Base-by-base conservation (phyloP, 768 basidiomycete species). In the Russula ochroleuca region DNA sequence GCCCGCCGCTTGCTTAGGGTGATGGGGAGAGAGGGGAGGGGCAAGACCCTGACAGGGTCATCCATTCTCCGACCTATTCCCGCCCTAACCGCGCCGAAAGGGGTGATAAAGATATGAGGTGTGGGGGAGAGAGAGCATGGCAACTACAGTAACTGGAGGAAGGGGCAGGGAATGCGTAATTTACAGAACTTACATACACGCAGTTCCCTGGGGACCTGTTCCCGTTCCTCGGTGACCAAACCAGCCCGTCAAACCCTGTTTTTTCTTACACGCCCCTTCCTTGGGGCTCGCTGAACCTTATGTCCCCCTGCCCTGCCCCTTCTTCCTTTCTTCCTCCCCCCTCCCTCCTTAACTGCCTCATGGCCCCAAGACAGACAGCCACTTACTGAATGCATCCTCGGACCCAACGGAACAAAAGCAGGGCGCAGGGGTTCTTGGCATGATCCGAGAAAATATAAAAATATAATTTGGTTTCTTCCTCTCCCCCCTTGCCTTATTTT, bases 151-250 rank as follows among this genome's bases (percentile, higher is more conserved):
- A 48, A 11, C 13, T 35, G n/a, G 9, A 15, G 54, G 38, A 28
- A 19, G 40, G 38, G 55, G 25, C 23, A 21, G 19, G 15, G 41
- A 47, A 47, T n/a, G 50, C 51, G 57, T 53, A 58, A 58, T 53
- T 10, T 28, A 5, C 28, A 45, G 31, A 43, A 43, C 33, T 33
- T 50, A 37, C 57, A 23, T 37, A 40, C 53, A 15, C 13, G 13
- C 13, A 17, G 41, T 38, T 49, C 57, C 63, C 23, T 55, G 38
- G 40, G 55, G 55, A 45, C 55, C 43, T 47, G 56, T 57, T 64
- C 58, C 63, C 53, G 63, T 64, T 64, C 53, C 50, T 56, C 54
- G 63, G 63, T 64, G 58, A 56, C 49, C 25, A 33, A 21, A 23
- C 47, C 38, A 48, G n/a, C 28, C 31, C 40, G 51, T 55, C 57